Evolutionary conservation across 2,329 filamentous ascomycete species (phyloP), one percentile per base, ranked within the genome.

Genomic region (Diaporthe australafricana): DNA sequence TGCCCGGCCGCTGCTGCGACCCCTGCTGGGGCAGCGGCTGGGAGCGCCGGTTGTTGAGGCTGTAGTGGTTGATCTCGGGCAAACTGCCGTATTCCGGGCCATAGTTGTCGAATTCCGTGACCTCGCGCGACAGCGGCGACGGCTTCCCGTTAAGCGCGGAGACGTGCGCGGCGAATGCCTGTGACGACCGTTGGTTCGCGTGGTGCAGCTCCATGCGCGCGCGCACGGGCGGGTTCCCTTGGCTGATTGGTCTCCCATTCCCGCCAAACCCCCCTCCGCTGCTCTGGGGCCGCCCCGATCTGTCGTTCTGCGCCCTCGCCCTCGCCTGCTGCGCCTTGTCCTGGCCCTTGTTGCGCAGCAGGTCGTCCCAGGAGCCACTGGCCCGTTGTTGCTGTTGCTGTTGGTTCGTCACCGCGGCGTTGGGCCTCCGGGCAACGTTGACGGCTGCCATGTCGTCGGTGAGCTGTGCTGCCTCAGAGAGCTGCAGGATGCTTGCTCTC

Each of bases 361-460:
- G 66, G 45, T 71, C 57, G 42, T 73, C 72, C 72, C 72, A 73
- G 25, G 72, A 73, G 25, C 70, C 72, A 20, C 66, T 65, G 38
- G 57, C 55, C n/a, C 65, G 70, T 11, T 57, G 66, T 11, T 68
- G 47, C 17, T 65, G 35, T 4, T 66, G 47, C 17, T n/a, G 32
- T 35, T 53, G 27, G 22, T 22, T 45, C 57, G 57, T 20, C 40
- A 30, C 62, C 67, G 60, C 55, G 16, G 68, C 45, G 32, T 53
- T 6, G 22, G 65, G 40, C 4, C 70, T 57, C 65, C 72, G 57
- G 11, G 56, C 27, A 20, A 55, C 63, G 17, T 70, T 42, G 12
- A 65, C 70, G n/a, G 66, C 70, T 55, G 72, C 72, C 72, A 73
- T 73, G 42, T 65, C 38, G 25, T 32, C 22, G 20, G 53, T 7